Base-by-base conservation (phyloP, 2,329 filamentous ascomycete species). In the Aspergillus tamarii region DNA sequence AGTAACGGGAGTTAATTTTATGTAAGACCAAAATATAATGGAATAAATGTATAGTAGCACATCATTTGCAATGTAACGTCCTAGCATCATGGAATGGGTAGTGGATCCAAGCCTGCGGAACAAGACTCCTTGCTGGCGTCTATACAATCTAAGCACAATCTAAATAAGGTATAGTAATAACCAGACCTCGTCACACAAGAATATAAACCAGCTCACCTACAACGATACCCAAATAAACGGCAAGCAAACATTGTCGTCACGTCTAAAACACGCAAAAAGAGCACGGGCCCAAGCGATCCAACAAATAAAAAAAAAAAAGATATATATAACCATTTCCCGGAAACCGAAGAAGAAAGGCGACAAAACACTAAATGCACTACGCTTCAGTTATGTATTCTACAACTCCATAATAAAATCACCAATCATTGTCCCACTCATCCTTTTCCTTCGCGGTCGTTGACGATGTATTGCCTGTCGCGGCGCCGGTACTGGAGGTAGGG, bases 351-450 rank as follows among this genome's bases (percentile, higher is more conserved):
- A 26, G 10, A 32, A 36, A 43, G 19, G 39, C 32, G 23, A 30
- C 30, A 14, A 50, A 50, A 56, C 11, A 36, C 23, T 16, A 21
- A 19, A 43, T n/a, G 39, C n/a, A 58, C 43, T 58, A 36, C 41
- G 28, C 50, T 26, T 23, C 32, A 16, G n/a, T 4, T 26, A 55
- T 32, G 19, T 23, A 7, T 21, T 36, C 45, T 39, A 46, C 30
- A 53, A 57, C 26, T 36, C 14, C 41, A 23, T 16, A 19, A 39
- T 43, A 19, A 57, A 41, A 57, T 68, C 63, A 82, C 80, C 80
- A 82, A 68, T 81, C 78, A 65, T 88, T 85, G 57, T 84, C 83
- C 86, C 86, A 88, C 1, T 85, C 85, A 61, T 88, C 86, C 65
- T 87, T 83, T 64, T 82, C 82, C 70, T 83, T 82, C 48, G 72